Base-by-base conservation (phyloP, 148 eudicot species). In the Linanthus parryae region DNA sequence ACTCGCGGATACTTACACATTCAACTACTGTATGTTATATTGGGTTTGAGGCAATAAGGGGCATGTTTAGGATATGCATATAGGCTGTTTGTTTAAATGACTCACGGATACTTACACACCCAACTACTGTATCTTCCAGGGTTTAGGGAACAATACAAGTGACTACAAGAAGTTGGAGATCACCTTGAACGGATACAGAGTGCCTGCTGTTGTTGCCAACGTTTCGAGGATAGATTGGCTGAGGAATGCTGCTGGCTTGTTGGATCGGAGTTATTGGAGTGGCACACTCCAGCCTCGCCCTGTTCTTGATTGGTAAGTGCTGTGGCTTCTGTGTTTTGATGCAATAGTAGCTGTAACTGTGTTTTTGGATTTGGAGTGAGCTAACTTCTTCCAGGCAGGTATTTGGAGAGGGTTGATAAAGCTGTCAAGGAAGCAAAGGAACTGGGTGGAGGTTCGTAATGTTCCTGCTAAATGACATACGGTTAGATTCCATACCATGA, bases 191-290 rank as follows among this genome's bases (percentile, higher is more conserved):
- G 88, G 73, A 24, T 87, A 84, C 39, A 90, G 90, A 5, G 79
- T 92, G 26, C 78, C 83, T 3, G 67, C 78, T 2, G 88, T 82
- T 42, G 76, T 75, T 34, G 80, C 87, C 17, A 74, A 73, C 27
- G 94, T 92, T 36, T 88, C 98, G 33, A 81, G 98, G 49, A 28
- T 82, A 49, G 98, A 92, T 68, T 92, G 98, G 98, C 69, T 92
- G 59, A 73, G 98, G 57, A 92, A 92, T 72, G 98, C 98, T 55
- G 96, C 98, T 51, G 98, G 98, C 53, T 75, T 92, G 76, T 48
- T 77, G 15, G 98, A 92, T 57, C 76, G 78, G 0, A 73, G 77
- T 77, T 92, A 92, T 57, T 92, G 98, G 98, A 72, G 80, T 46
- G 96, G 98, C 42, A 81, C 91, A 0, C 85, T 92, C 39, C 72